Percentiles rank a stretch among this genome's conserved stretches.
Evolutionary conservation across 768 basidiomycete species (phyloP).

Genomic region (Lactifluus subvellereus): DNA sequence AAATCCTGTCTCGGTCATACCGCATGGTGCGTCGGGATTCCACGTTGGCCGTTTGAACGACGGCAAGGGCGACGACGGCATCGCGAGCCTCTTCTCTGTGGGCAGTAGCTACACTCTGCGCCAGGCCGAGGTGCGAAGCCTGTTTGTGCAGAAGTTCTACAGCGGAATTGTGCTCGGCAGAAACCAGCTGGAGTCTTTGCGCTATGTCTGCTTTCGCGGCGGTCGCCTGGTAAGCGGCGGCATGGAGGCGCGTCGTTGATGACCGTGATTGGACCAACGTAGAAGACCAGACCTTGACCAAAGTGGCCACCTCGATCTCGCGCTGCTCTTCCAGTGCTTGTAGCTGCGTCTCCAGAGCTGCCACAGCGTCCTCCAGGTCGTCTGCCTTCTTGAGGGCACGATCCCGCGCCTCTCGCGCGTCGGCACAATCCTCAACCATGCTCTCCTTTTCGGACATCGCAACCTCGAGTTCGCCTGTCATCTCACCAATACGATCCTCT

Average conservation of each 20-base stretch:
- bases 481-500: conserved; percentile 67
- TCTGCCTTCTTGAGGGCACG: conserved; percentile 52
- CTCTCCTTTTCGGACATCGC: conserved; percentile 62
- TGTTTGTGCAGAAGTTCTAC: conserved; percentile 1
- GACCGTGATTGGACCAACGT: conserved; percentile 13
- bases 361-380: conserved; percentile 56
- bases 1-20: conserved; percentile 12
- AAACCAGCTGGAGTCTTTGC: conserved; percentile 4
- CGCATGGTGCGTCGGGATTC: conserved; percentile 1
- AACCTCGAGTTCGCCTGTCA: conserved; percentile 64
- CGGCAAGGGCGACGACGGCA: conserved; percentile 11
- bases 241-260: background rate
- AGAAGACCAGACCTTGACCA: conserved; percentile 27
- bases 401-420: conserved; percentile 69
- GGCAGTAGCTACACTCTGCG: background rate
- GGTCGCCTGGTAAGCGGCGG: background rate
- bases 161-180: background rate
- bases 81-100: conserved; percentile 8
- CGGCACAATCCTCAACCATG: conserved; percentile 81
- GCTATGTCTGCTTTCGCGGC: background rate
- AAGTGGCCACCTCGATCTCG: conserved; percentile 26
- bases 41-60: conserved; percentile 5
- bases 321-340: conserved; percentile 26
- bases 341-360: conserved; percentile 35
- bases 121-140: conserved; percentile 2